These are phyloP conservation scores for Ophiocytium majus DNA, from an alignment of 352 stramenopile species.

Conservation along the genomic window DNA sequence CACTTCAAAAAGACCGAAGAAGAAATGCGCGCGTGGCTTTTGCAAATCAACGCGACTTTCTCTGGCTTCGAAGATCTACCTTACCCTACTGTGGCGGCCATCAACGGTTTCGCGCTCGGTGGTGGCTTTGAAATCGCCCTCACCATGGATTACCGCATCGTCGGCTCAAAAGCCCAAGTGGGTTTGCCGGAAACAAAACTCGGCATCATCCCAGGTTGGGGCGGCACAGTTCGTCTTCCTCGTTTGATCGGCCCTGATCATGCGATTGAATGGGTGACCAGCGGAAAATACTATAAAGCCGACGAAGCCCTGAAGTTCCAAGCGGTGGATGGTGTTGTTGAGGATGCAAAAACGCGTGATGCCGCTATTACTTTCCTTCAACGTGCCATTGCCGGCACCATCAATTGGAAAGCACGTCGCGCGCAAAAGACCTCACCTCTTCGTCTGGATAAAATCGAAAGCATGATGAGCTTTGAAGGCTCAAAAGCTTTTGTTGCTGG, in stretches of 20 bases:
- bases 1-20: conserved; percentile 14
- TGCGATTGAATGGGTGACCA: conserved; percentile 1
- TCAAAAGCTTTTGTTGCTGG: conserved; percentile 9
- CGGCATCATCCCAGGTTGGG: conserved; percentile 85
- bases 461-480: background rate
- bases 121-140: conserved; percentile 94
- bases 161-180: conserved; percentile 82
- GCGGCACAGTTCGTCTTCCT: conserved; percentile 89
- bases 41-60: background rate
- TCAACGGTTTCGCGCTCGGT: conserved; percentile 93
- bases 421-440: background rate
- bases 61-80: conserved; percentile 2
- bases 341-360: background rate
- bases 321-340: background rate
- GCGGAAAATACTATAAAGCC: background rate
- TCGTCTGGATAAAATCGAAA: background rate
- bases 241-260: conserved; percentile 74
- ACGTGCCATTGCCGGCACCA: background rate
- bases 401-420: background rate
- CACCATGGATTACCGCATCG: conserved; percentile 94
- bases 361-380: background rate
- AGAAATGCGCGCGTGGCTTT: background rate
- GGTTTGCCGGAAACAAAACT: conserved; percentile 95
- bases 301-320: conserved; percentile 1
- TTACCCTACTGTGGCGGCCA: conserved; percentile 69